Evolutionary conservation across 306 rosid genomes (phyloP), one percentile per base, ranked within the genome.

Genomic region (Amphicarpaea edgeworthii): DNA sequence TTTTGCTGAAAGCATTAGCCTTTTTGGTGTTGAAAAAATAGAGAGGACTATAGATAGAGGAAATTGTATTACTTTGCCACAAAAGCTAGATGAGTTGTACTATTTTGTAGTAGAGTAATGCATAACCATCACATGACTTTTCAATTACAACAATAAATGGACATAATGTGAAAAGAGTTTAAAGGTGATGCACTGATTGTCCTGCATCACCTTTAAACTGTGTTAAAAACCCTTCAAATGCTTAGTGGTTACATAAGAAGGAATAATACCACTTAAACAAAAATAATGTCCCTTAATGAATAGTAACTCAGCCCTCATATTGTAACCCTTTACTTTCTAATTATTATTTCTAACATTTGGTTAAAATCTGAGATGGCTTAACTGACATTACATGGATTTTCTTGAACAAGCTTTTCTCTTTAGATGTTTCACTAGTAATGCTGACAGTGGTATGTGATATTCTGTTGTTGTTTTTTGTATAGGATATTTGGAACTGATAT

Each of bases 401-500:
- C 40, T 74, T 43, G 42, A 58, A 73, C 51, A 20, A 21, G 6
- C 16, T 1, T 53, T 72, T 72, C 55, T 10, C 38, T 45, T 74
- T 0, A 6, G 26, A 58, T 47, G 37, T 64, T 43, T 72, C n/a
- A 5, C 30, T 20, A 2, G 17, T 17, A 17, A 79, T 11, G 24
- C 69, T 76, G 72, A 79, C 68, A 3, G 4, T 20, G 37, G 11
- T 70, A 1, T 15, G 16, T 81, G 68, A 50, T 15, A 0, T 24
- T 24, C 43, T 64, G 41, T 58, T 43, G 46, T 8, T 76, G 9
- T 1, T 74, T 1, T 65, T 0, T 16, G 12, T 8, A 9, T 41
- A 93, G 98, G 97, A 53, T 93, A 69, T 93, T 93, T 76, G 96
- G 93, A 68, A 93, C 98, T 15, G 97, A 93, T 70, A 73, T 66